phyloP scores from a whole-genome alignment of 805 yeast species.

The Ascoidea rubescens region DNA sequence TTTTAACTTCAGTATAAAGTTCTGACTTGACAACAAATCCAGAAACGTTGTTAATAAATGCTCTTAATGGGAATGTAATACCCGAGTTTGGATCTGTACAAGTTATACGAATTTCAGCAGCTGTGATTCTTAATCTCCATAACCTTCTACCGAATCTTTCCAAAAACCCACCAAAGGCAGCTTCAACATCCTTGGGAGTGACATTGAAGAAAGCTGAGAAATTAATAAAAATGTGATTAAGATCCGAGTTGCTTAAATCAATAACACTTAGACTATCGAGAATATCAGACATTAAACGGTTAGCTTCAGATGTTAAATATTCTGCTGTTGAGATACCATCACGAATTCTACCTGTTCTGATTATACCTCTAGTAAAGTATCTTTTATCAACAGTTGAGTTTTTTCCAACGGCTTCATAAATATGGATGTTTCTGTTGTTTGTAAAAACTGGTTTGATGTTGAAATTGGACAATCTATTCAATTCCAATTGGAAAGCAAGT shows the following conservation, averaged over 20 bases:
- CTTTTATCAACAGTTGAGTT: conserved; percentile 88
- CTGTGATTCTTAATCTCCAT: conserved; percentile 92
- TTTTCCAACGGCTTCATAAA: conserved; percentile 92
- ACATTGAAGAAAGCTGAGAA: conserved; percentile 93
- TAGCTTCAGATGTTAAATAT: conserved; percentile 91
- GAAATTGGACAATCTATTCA: conserved; percentile 88
- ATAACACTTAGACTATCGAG: conserved; percentile 89
- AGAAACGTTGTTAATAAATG: conserved; percentile 88
- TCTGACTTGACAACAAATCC: conserved; percentile 97
- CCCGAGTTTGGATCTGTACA: conserved; percentile 84
- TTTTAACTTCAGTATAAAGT: conserved; percentile 86
- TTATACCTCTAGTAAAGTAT: conserved; percentile 93
- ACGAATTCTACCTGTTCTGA: conserved; percentile 88
- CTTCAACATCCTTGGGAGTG: conserved; percentile 90
- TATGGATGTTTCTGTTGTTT: conserved; percentile 94
- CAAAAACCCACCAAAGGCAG: conserved; percentile 94
- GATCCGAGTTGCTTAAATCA: conserved; percentile 88
- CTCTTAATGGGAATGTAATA: conserved; percentile 88
- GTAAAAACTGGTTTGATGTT: conserved; percentile 89
- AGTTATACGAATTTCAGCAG: conserved; percentile 94
- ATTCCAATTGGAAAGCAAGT: conserved; percentile 90
- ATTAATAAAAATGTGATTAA: conserved; percentile 94
- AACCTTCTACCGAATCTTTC: conserved; percentile 95
- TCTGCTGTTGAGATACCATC: conserved; percentile 90
- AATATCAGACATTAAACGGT: conserved; percentile 90